Evolutionary conservation across 768 basidiomycete species (phyloP), one percentile per base, ranked within the genome.

Genomic region (Candolleomyces efflorescens): DNA sequence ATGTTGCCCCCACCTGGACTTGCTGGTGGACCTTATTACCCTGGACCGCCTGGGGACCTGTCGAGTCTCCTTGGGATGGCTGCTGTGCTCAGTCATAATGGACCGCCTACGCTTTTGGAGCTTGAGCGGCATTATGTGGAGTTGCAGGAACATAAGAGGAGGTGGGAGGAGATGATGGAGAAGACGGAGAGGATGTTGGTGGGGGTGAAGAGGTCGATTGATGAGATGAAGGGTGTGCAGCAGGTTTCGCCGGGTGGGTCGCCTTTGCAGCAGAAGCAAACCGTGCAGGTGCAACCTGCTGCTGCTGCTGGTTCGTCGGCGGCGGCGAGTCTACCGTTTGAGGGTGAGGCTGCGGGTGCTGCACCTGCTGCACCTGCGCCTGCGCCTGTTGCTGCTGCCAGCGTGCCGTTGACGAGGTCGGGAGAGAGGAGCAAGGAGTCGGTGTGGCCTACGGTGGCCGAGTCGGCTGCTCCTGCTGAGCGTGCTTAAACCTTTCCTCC

Each of bases 131-230:
- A 92, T 68, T 91, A 89, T 64, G 63, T 71, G 18, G 80, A 86
- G 64, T 76, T 94, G 54, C 71, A 74, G 3, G 83, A 86, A 64
- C 80, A 89, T 66, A 83, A 84, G 70, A 74, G 73, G 64, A 74
- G 79, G 67, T 75, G 88, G 73, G 82, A 90, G 70, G 89, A 89
- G 67, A 78, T 93, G 83, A 70, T 91, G 58, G 81, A 85, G 62
- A 82, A 78, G 72, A 93, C 90, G 64, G 87, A 92, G 54, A 72
- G 80, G 68, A 70, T 93, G 73, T 84, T 93, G 79, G 78, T 73
- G 38, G 83, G 85, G 22, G 74, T 93, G 67, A 84, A 84, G 75
- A 79, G 85, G 62, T 87, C 84, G 22, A 75, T 93, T 63, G 90
- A 92, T 55, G 90, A 92, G 67, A 84, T 90, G 82, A 75, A 82